Evolutionary conservation across 352 stramenopile species (phyloP).

Genomic region (Paralagenidium karlingii): DNA sequence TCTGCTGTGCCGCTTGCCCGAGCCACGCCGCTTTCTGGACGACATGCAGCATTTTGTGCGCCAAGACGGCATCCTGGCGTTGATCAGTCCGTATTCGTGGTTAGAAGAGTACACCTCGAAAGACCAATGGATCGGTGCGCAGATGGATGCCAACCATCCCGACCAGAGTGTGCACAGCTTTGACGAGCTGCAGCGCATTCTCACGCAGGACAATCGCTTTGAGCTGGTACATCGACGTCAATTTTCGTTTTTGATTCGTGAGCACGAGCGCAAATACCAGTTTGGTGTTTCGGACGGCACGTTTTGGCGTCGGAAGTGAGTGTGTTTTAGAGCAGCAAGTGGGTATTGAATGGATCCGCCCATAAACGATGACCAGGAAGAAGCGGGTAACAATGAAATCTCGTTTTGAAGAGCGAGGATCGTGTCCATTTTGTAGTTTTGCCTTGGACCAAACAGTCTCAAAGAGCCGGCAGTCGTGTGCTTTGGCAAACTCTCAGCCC

Average conservation of each 20-base stretch:
- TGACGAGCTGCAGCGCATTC: constrained; percentile 34
- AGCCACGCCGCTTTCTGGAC: constrained; percentile 84
- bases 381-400: no score
- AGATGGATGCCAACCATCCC: constrained; percentile 18
- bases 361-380: no score
- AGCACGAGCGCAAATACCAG: constrained; percentile 89
- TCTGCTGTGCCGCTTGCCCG: constrained; percentile 90
- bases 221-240: constrained; percentile 67
- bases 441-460: no score
- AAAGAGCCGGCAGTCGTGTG: no score
- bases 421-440: no score
- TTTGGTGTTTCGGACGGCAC: constrained; percentile 83
- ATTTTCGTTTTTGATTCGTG: constrained; percentile 87
- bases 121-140: constrained; percentile 76
- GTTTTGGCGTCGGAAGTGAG: constrained; percentile 70
- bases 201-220: constrained; percentile 56
- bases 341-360: no score
- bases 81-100: constrained; percentile 96
- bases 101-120: constrained; percentile 93
- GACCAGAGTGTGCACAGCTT: constrained; percentile 53
- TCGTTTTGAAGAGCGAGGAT: no score
- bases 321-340: background rate
- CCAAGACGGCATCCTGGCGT: constrained; percentile 85
- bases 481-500: no score
- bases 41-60: constrained; percentile 81